A percentile compares a stretch with the other conserved stretches of the same genome.
These are phyloP conservation scores for Xylariaceae sp. DNA, from an alignment of 2,329 filamentous ascomycete genomes.

Conservation along the genomic window DNA sequence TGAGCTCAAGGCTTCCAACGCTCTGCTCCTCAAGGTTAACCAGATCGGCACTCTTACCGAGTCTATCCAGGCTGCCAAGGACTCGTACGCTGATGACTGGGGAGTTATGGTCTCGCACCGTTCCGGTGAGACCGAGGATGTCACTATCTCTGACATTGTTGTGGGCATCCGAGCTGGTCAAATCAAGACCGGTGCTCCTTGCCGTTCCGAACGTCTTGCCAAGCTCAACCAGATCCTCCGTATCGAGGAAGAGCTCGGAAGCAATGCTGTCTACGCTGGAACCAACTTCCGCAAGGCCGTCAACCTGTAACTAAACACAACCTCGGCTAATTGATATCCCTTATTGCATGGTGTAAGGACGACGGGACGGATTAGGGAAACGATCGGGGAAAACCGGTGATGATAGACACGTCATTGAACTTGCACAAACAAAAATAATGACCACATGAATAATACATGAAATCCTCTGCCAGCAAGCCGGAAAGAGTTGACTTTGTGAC, in stretches of 20 bases:
- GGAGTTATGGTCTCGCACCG: conserved; percentile 99
- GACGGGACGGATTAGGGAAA: conserved; percentile 25
- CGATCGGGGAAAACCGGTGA: conserved; percentile 25
- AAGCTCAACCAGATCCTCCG: conserved; percentile 99
- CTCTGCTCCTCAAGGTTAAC: conserved; percentile 98
- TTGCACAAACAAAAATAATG: conserved; percentile 18
- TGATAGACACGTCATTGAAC: conserved; percentile 25
- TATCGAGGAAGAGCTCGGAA: conserved; percentile 97
- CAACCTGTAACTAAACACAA: conserved; percentile 62
- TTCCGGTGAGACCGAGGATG: conserved; percentile 98
- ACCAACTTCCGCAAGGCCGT: conserved; percentile 87
- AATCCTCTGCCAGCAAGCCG: no score
- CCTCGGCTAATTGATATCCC: conserved; percentile 12
- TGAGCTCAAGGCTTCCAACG: conserved; percentile 97
- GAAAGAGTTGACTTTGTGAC: no score
- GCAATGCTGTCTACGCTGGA: conserved; percentile 87
- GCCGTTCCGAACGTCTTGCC: conserved; percentile 94
- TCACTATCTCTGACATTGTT: conserved; percentile 97
- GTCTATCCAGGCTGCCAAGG: conserved; percentile 98
- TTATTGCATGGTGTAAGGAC: conserved; percentile 20
- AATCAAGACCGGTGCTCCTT: conserved; percentile 98
- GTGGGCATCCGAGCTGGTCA: conserved; percentile 95
- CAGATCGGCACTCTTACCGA: conserved; percentile 98
- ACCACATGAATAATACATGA: conserved; percentile 8
- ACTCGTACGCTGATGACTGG: conserved; percentile 93